Conservation (phyloP, 495 filamentous ascomycete genomes). For the Durotheca rogersii region DNA sequence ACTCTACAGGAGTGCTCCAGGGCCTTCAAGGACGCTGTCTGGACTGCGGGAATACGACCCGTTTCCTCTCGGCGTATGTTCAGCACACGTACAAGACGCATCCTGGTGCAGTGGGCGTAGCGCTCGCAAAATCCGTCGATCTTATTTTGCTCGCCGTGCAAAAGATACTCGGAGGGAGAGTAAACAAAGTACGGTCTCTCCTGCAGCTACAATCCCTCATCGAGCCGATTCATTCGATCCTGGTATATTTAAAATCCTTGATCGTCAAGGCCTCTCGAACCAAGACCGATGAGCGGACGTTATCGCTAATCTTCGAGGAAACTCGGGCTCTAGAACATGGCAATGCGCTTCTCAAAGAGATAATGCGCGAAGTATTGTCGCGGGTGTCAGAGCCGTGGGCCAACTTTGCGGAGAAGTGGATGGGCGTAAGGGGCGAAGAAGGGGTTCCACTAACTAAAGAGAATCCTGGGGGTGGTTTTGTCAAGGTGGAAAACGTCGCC, state of each 20-base stretch:
- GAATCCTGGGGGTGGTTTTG: slow-evolving; percentile 55
- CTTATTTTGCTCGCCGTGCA: slow-evolving; percentile 57
- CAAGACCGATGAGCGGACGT: slow-evolving; percentile 64
- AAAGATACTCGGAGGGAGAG: slow-evolving; percentile 51
- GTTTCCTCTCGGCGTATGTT: slow-evolving; percentile 54
- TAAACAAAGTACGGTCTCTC: slow-evolving; percentile 48
- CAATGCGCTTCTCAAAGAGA: slow-evolving; percentile 58
- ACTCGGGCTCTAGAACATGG: slow-evolving; percentile 64
- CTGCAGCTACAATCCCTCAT: slow-evolving; percentile 72
- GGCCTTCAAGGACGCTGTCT: slow-evolving; percentile 59
- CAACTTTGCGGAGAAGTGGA: slow-evolving; percentile 70
- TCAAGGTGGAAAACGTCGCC: slow-evolving; percentile 58
- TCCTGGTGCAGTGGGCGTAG: slow-evolving; percentile 55
- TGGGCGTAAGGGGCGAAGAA: slow-evolving; percentile 64
- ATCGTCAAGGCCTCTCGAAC: slow-evolving; percentile 54
- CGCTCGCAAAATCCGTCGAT: slow-evolving; percentile 61
- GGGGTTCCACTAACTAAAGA: slow-evolving; percentile 49
- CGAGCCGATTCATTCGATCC: slow-evolving; percentile 59
- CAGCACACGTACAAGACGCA: slow-evolving; percentile 45
- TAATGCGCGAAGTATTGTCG: slow-evolving; percentile 66
- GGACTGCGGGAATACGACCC: slow-evolving; percentile 59
- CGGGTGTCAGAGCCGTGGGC: slow-evolving; percentile 70
- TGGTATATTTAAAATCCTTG: slow-evolving; percentile 62
- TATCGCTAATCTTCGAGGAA: slow-evolving; percentile 66
- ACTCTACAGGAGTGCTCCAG: slow-evolving; percentile 58